Base-by-base conservation (phyloP, 208 protist genomes). In the Trypanosoma lewisi region DNA sequence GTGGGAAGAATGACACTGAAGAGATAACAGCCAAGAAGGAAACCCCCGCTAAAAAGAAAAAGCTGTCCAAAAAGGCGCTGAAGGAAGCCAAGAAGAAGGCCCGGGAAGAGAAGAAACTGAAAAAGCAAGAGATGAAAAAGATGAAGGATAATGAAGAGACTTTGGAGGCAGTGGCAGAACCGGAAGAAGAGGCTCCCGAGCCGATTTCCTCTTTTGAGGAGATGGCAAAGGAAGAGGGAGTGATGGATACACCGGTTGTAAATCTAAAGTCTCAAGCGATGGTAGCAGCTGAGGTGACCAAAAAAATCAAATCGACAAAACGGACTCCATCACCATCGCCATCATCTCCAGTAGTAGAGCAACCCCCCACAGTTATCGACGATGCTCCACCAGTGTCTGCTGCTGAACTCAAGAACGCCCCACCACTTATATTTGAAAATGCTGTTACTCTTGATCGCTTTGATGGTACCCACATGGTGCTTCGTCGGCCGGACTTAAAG, bases 401-500 rank as follows among this genome's bases (percentile, higher is more conserved):
- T 48, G 51, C 30, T 49, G 61, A 57, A 19, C 51, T 80, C 23
- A 48, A 69, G 49, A 50, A 54, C n/a, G 74, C 68, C 17, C 56
- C 60, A 34, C 74, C 74, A 6, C 52, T 80, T 33, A 65, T 44
- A 9, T 65, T 80, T 61, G 62, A 61, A 33, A 70, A 80, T 47
- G 45, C 57, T 2, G 55, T 63, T 33, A 70, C 60, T n/a, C 37
- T 75, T 14, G 64, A 75, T 9, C 31, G 47, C n/a, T 82, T 82
- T 53, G 71, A 82, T 57, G 77, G 77, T 52, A 30, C 31, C 16
- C 48, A 60, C 17, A 62, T 78, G 63, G 65, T 70, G 45, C 36
- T 82, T 42, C 51, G 57, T 25, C 70, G 77, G 21, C 70, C 71
- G 7, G 59, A 66, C 41, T 41, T 67, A 27, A 48, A 58, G 25